A percentile compares a stretch with the other conserved stretches of the same genome.
Evolutionary conservation across 192 early-diverging fungal genomes (phyloP).

Genomic region (Phlyctochytrium arcticum): DNA sequence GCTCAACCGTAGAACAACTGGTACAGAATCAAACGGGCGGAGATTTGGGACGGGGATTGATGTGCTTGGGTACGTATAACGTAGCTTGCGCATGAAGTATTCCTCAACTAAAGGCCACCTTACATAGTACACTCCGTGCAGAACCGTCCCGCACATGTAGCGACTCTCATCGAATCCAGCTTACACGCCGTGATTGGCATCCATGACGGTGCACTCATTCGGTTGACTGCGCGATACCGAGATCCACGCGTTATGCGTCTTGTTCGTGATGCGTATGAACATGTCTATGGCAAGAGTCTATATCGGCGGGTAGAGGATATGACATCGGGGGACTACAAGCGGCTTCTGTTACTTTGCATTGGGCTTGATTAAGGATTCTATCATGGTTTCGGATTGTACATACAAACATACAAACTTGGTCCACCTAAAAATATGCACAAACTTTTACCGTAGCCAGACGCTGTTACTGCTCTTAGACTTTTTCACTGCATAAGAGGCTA

Average conservation of each 20-base stretch:
- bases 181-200: slow-evolving; percentile 33
- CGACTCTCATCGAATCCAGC: slow-evolving; percentile 32
- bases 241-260: slow-evolving; percentile 25
- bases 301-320: slow-evolving; percentile 29
- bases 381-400: background rate
- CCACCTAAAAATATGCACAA: no score
- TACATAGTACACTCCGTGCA: slow-evolving; percentile 23
- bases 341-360: slow-evolving; percentile 25
- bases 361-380: background rate
- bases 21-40: slow-evolving; percentile 7
- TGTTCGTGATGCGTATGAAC: slow-evolving; percentile 31
- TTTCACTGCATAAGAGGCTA: background rate
- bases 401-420: no score
- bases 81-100: background rate
- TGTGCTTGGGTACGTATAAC: background rate
- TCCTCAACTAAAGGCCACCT: background rate
- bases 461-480: no score
- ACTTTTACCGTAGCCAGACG: no score
- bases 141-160: slow-evolving; percentile 34
- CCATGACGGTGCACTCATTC: slow-evolving; percentile 39
- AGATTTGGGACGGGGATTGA: slow-evolving; percentile 13
- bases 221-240: slow-evolving; percentile 34
- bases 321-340: slow-evolving; percentile 35
- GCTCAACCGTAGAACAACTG: slow-evolving; percentile 9
- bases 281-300: slow-evolving; percentile 22